phyloP scores from a whole-genome alignment of 2,329 filamentous ascomycete genomes.

The Cyphellophora attinorum region DNA sequence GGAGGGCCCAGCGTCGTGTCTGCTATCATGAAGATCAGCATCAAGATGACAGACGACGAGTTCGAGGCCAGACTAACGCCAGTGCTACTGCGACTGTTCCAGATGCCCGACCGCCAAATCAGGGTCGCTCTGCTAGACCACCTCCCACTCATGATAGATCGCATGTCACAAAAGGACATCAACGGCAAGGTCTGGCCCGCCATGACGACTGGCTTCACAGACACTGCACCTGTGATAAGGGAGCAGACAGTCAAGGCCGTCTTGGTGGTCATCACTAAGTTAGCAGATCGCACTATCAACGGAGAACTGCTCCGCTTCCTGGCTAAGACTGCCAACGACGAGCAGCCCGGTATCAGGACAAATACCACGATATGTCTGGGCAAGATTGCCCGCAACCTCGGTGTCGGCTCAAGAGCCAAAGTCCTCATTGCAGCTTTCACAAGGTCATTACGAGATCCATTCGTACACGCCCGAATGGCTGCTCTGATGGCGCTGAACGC shows the following conservation, averaged over 20 bases:
- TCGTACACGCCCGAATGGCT: slow-evolving; percentile 87
- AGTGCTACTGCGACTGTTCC: slow-evolving; percentile 76
- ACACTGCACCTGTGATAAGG: slow-evolving; percentile 78
- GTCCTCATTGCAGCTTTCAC: slow-evolving; percentile 89
- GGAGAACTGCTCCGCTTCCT: slow-evolving; percentile 84
- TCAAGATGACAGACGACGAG: slow-evolving; percentile 80
- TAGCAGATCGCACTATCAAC: slow-evolving; percentile 87
- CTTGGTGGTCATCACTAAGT: slow-evolving; percentile 73
- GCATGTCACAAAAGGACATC: slow-evolving; percentile 75
- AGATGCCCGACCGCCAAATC: slow-evolving; percentile 83
- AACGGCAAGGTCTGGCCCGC: slow-evolving; percentile 97
- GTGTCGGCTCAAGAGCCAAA: slow-evolving; percentile 65
- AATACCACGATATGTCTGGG: slow-evolving; percentile 97
- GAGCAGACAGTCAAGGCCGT: slow-evolving; percentile 96
- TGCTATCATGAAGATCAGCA: slow-evolving; percentile 81
- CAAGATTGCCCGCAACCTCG: slow-evolving; percentile 87
- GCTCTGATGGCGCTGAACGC: slow-evolving; percentile 76
- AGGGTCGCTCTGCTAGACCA: slow-evolving; percentile 86
- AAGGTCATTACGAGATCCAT: slow-evolving; percentile 81
- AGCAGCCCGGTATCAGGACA: slow-evolving; percentile 91
- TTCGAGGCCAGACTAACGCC: slow-evolving; percentile 78
- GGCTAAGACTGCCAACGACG: slow-evolving; percentile 93
- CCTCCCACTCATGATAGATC: slow-evolving; percentile 82
- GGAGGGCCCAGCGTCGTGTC: slow-evolving; percentile 84
- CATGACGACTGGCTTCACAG: slow-evolving; percentile 88